A percentile compares a stretch with the other conserved stretches of the same genome.
These are phyloP conservation scores for Lachancea cidri DNA, from an alignment of 805 yeast species.

Conservation along the genomic window DNA sequence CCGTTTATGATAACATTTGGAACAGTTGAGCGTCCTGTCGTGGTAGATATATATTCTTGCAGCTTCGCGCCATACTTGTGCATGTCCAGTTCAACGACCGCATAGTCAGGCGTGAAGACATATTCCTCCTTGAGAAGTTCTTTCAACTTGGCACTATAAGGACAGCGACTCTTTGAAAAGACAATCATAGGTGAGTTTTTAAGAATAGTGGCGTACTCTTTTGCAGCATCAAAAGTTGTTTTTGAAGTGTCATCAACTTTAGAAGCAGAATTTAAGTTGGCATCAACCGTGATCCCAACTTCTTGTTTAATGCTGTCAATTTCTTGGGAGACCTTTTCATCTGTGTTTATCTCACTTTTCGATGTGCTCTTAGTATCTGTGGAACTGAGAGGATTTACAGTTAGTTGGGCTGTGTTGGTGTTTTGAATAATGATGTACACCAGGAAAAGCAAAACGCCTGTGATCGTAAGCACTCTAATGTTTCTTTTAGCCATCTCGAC, in stretches of 20 bases:
- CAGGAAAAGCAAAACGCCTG: conserved; percentile 22
- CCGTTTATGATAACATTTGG: conserved; percentile 82
- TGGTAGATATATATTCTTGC: conserved; percentile 62
- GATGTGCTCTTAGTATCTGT: neutral
- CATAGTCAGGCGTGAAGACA: conserved; percentile 64
- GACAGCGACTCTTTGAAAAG: conserved; percentile 57
- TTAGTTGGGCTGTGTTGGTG: conserved; percentile 14
- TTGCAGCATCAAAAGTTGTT: conserved; percentile 42
- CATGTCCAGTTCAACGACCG: conserved; percentile 74
- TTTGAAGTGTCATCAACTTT: too few relatives aligned
- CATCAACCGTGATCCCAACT: conserved; percentile 9
- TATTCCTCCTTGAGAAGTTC: conserved; percentile 52
- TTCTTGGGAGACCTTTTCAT: conserved; percentile 14
- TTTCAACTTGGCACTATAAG: conserved; percentile 70
- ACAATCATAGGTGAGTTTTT: conserved; percentile 59
- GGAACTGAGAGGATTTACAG: neutral
- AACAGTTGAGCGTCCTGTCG: conserved; percentile 80
- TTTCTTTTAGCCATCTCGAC: conserved; percentile 20
- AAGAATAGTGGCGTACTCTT: conserved; percentile 53
- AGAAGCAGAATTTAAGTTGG: conserved; percentile 11
- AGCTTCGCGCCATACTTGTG: conserved; percentile 71
- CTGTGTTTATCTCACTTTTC: neutral
- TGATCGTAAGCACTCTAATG: conserved; percentile 23
- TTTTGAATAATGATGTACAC: conserved; percentile 26
- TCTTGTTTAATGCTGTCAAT: conserved; percentile 20